Evolutionary conservation across 2,329 filamentous ascomycete genomes (phyloP).

Genomic region (Cytospora chrysosperma): DNA sequence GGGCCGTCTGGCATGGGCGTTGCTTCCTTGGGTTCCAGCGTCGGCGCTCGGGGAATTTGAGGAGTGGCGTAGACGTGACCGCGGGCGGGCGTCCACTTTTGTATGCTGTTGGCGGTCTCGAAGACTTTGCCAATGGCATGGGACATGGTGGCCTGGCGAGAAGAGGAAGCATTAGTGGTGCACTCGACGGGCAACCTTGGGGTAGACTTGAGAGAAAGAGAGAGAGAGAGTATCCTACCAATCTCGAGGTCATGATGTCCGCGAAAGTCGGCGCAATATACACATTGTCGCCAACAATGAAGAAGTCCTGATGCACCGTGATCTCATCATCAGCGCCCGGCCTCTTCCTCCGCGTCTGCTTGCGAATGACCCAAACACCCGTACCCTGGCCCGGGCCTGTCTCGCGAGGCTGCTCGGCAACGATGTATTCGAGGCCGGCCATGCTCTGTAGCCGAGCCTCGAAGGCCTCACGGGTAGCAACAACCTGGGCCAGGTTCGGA

Average conservation of each 20-base stretch:
- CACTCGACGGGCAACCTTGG: neutral
- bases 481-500: constrained; percentile 53
- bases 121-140: constrained; percentile 54
- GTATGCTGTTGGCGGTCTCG: constrained; percentile 48
- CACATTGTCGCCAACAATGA: constrained; percentile 64
- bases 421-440: constrained; percentile 66
- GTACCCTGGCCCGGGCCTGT: constrained; percentile 60
- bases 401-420: constrained; percentile 64
- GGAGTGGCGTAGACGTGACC: constrained; percentile 53
- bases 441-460: constrained; percentile 62
- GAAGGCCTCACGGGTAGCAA: constrained; percentile 62
- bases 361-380: constrained; percentile 68
- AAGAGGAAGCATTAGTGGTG: neutral
- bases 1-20: constrained; percentile 48
- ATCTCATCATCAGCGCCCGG: constrained; percentile 58
- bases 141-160: constrained; percentile 51
- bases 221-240: constrained; percentile 43
- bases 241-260: constrained; percentile 58
- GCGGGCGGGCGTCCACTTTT: constrained; percentile 54
- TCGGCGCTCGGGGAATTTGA: constrained; percentile 31
- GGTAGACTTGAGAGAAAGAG: too few species aligned
- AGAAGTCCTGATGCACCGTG: constrained; percentile 59
- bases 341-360: constrained; percentile 62
- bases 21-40: constrained; percentile 43
- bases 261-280: constrained; percentile 64